Percentiles rank a stretch among this genome's conserved stretches.
These are phyloP conservation scores for Cadophora luteo-olivacea DNA, from an alignment of 2,329 filamentous ascomycete genomes.

Conservation along the genomic window DNA sequence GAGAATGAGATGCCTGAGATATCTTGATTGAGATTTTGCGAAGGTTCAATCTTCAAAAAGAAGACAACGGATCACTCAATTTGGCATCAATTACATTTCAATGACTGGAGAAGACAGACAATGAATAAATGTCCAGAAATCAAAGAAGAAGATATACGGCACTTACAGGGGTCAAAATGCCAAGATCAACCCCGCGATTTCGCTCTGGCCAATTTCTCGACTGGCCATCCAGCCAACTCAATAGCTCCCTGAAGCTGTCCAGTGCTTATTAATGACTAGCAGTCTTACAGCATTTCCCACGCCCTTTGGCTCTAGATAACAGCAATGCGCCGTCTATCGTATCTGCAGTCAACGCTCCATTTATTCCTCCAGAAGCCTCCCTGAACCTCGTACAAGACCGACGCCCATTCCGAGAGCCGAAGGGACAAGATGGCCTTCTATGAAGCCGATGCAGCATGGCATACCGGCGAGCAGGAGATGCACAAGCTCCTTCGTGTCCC, in stretches of 20 bases:
- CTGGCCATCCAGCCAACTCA: background rate
- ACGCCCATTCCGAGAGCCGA: background rate
- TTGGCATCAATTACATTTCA: too few species aligned
- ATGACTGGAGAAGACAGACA: too few species aligned
- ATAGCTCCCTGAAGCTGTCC: background rate
- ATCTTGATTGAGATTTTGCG: too few species aligned
- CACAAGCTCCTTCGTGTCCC: conserved; percentile 67
- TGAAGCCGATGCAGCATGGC: conserved; percentile 56
- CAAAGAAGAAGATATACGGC: too few species aligned
- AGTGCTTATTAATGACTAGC: background rate
- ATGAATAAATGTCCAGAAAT: too few species aligned
- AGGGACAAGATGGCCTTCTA: conserved; percentile 45
- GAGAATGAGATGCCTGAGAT: too few species aligned
- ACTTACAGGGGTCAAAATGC: background rate
- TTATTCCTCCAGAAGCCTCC: background rate
- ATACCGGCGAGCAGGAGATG: conserved; percentile 71
- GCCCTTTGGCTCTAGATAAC: background rate
- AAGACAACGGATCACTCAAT: too few species aligned
- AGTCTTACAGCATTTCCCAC: background rate
- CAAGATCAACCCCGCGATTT: conserved; percentile 16
- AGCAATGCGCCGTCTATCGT: background rate
- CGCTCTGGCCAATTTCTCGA: background rate
- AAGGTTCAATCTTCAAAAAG: too few species aligned
- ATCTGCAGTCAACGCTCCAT: background rate
- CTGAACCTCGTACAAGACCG: background rate